Conservation (phyloP, 495 filamentous ascomycete genomes). For the Aspergillus funiculosus region DNA sequence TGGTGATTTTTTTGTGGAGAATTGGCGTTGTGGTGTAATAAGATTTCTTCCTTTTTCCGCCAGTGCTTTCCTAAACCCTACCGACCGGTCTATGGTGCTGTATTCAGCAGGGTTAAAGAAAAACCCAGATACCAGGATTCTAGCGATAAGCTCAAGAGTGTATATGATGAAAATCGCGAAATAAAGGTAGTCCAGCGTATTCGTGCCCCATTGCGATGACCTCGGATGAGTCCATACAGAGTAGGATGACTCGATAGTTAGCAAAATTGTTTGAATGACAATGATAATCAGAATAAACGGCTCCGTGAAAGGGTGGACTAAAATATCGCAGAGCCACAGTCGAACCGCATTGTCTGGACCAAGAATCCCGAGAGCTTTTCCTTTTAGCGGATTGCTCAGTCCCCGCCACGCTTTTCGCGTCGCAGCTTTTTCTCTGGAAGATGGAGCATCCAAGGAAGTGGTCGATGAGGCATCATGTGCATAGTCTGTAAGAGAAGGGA, state of each 20-base stretch:
- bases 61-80: constrained; percentile 67
- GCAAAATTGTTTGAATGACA: constrained; percentile 76
- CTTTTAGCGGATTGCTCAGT: constrained; percentile 75
- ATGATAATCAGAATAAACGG: constrained; percentile 84
- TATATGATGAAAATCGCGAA: constrained; percentile 85
- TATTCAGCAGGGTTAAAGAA: constrained; percentile 83
- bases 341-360: constrained; percentile 69
- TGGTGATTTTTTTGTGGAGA: constrained; percentile 48
- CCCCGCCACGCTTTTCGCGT: constrained; percentile 42
- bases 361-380: constrained; percentile 81
- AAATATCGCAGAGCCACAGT: constrained; percentile 69
- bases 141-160: constrained; percentile 74
- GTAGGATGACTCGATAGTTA: constrained; percentile 72
- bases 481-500: constrained; percentile 52
- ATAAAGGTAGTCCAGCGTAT: constrained; percentile 70
- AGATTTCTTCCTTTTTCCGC: constrained; percentile 67
- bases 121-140: constrained; percentile 86
- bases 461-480: constrained; percentile 49
- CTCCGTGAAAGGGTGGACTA: constrained; percentile 86
- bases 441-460: constrained; percentile 25
- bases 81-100: constrained; percentile 67
- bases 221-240: constrained; percentile 55
- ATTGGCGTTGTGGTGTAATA: constrained; percentile 72
- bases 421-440: constrained; percentile 32
- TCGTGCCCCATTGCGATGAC: constrained; percentile 56